Percentiles rank a stretch among this genome's conserved stretches.
Evolutionary conservation across 2,329 filamentous ascomycete genomes (phyloP).

Genomic region (Eurotiales sp.): DNA sequence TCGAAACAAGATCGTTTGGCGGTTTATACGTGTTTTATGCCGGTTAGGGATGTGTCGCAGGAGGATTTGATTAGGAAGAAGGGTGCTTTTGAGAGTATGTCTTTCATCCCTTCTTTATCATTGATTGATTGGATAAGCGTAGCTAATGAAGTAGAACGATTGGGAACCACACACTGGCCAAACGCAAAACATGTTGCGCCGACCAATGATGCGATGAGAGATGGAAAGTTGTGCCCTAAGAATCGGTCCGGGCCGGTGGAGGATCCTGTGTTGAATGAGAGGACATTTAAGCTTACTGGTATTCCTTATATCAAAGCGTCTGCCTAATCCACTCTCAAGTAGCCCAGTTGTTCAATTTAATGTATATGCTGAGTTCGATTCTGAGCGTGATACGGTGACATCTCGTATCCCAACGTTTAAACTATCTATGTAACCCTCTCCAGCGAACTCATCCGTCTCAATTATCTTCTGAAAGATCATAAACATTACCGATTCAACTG

Average conservation of each 20-base stretch:
- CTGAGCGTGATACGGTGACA: no score
- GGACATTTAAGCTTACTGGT: slow-evolving; percentile 32
- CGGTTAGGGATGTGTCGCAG: slow-evolving; percentile 29
- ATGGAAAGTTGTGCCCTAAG: slow-evolving; percentile 27
- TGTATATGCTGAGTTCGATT: no score
- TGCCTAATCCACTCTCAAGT: no score
- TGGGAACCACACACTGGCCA: neutral
- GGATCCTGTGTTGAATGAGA: slow-evolving; percentile 33
- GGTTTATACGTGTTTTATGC: slow-evolving; percentile 36
- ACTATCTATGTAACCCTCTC: no score
- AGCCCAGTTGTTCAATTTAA: no score
- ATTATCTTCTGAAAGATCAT: no score
- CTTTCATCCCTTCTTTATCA: slow-evolving; percentile 12
- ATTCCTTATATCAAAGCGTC: neutral
- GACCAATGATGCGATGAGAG: neutral
- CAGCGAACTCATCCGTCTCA: no score
- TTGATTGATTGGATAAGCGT: no score
- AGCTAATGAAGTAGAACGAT: no score
- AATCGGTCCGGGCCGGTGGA: slow-evolving; percentile 36
- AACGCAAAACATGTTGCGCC: neutral
- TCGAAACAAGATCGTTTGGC: slow-evolving; percentile 33
- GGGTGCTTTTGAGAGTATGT: slow-evolving; percentile 26
- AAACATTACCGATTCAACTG: no score
- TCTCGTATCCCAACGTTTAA: no score
- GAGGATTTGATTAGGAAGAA: slow-evolving; percentile 33